Evolutionary conservation across 441 rosid genomes (phyloP).

Genomic region (Euphorbia schlechtendalii): DNA sequence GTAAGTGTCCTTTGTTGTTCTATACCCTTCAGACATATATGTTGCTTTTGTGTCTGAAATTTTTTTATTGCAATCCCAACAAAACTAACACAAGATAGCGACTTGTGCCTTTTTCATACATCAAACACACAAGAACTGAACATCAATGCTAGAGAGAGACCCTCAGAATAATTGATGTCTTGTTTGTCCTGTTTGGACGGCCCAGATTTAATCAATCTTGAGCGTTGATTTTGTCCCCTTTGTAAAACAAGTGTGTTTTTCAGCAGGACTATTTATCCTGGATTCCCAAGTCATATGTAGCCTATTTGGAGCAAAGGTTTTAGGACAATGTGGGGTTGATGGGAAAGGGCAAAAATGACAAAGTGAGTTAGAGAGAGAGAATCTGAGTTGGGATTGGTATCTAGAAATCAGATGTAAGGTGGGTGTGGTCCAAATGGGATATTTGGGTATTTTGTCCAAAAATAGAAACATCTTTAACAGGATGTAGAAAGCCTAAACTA

Average conservation of each 20-base stretch:
- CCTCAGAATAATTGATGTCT: slow-evolving; percentile 26
- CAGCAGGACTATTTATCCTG: background rate
- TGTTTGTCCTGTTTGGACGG: slow-evolving; percentile 43
- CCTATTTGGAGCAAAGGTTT: slow-evolving; percentile 1
- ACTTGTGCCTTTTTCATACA: slow-evolving; percentile 30
- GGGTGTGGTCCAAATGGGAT: slow-evolving; percentile 33
- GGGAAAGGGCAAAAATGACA: slow-evolving; percentile 31
- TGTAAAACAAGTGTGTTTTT: background rate
- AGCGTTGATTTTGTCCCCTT: background rate
- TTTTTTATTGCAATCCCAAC: slow-evolving; percentile 15
- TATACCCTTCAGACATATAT: slow-evolving; percentile 18
- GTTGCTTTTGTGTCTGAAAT: slow-evolving; percentile 19
- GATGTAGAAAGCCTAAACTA: slow-evolving; percentile 50
- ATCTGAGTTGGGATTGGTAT: slow-evolving; percentile 76
- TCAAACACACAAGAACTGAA: slow-evolving; percentile 19
- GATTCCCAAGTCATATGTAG: slow-evolving; percentile 3
- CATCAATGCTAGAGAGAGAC: slow-evolving; percentile 17
- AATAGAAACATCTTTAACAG: slow-evolving; percentile 45
- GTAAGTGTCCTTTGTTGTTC: background rate
- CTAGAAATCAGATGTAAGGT: slow-evolving; percentile 16
- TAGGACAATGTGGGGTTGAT: slow-evolving; percentile 10
- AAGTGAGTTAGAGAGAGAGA: slow-evolving; percentile 23
- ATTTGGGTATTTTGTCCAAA: slow-evolving; percentile 22
- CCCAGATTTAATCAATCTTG: slow-evolving; percentile 24
- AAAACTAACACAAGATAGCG: slow-evolving; percentile 40